Conservation (phyloP, 1,284 basidiomycete genomes). For the Cutaneotrichosporon sp. region DNA sequence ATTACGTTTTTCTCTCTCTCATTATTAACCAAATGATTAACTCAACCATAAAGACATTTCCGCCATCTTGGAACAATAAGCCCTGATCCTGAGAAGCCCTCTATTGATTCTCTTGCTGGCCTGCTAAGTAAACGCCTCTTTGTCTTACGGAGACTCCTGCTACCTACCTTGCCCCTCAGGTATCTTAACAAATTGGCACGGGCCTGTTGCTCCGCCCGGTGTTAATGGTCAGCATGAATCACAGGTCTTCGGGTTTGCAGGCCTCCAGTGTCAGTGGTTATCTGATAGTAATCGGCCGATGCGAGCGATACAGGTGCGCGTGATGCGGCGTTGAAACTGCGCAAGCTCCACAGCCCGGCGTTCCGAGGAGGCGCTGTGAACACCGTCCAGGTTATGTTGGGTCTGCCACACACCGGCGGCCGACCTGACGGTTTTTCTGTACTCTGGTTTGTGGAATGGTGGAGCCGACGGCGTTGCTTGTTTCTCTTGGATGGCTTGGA, state of each 20-base stretch:
- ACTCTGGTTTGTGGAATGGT: neutral
- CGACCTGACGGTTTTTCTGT: neutral
- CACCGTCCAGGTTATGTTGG: neutral
- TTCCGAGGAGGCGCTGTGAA: neutral
- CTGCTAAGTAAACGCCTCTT: too few species aligned
- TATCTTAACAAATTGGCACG: too few species aligned
- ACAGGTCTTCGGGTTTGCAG: neutral
- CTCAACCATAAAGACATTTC: too few species aligned
- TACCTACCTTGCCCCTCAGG: too few species aligned
- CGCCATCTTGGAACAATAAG: too few species aligned
- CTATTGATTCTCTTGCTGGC: too few species aligned
- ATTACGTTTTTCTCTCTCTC: too few species aligned
- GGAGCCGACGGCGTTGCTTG: neutral
- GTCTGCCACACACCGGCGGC: neutral
- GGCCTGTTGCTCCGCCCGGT: too few species aligned
- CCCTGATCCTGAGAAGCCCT: too few species aligned
- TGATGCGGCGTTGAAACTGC: neutral
- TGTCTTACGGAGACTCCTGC: too few species aligned
- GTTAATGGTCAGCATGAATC: neutral
- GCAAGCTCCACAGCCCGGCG: neutral
- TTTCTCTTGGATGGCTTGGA: neutral
- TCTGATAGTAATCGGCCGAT: constrained; percentile 5
- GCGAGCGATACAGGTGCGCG: neutral
- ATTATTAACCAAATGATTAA: too few species aligned
- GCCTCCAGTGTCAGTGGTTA: constrained; percentile 5